Evolutionary conservation across 208 protist species (phyloP).

Genomic region (Phytomonas francai): DNA sequence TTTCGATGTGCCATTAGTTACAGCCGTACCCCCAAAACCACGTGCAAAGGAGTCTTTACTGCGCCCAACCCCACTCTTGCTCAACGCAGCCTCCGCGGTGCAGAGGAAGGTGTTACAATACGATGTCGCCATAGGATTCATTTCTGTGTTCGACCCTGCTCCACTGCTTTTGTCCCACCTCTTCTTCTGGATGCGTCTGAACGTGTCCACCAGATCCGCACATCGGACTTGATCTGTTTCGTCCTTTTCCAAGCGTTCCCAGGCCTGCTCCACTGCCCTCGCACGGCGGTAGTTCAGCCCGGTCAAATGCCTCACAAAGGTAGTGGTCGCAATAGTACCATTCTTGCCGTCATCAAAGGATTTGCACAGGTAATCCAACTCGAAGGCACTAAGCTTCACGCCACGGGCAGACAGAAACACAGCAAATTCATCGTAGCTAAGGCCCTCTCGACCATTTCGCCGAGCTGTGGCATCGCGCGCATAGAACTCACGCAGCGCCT

Average conservation of each 20-base stretch:
- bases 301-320: slow-evolving; percentile 73
- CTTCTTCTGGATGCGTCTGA: neutral
- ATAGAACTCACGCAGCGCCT: slow-evolving; percentile 52
- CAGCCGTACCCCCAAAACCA: neutral
- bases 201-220: slow-evolving; percentile 25
- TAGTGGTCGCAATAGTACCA: slow-evolving; percentile 39
- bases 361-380: slow-evolving; percentile 55
- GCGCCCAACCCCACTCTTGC: neutral
- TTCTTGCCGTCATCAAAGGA: slow-evolving; percentile 60
- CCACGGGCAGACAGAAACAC: slow-evolving; percentile 36
- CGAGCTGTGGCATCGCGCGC: slow-evolving; percentile 26
- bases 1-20: neutral
- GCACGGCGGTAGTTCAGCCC: slow-evolving; percentile 65
- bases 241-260: slow-evolving; percentile 42
- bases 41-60: neutral
- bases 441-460: slow-evolving; percentile 18
- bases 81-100: neutral
- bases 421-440: slow-evolving; percentile 49
- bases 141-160: neutral
- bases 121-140: neutral
- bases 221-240: slow-evolving; percentile 19
- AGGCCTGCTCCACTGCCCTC: slow-evolving; percentile 54
- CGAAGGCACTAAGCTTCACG: slow-evolving; percentile 32
- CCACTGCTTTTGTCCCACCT: neutral
- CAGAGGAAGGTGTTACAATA: neutral